Evolutionary conservation across 2,329 filamentous ascomycete species (phyloP).

Genomic region (Talaromyces sp.): DNA sequence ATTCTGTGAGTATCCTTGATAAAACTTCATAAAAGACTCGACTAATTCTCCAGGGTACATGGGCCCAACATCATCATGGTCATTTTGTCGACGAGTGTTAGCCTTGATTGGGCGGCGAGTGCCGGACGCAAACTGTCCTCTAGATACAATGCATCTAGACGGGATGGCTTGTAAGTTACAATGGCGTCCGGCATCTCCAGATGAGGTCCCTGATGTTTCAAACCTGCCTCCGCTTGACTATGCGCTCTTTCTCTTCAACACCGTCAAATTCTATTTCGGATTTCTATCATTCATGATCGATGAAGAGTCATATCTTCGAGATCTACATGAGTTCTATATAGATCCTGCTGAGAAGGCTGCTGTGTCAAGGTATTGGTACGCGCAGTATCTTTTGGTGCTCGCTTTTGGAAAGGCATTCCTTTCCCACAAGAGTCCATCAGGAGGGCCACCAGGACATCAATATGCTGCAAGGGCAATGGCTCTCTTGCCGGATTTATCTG

Average conservation of each 20-base stretch:
- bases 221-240: conserved; percentile 56
- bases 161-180: conserved; percentile 34
- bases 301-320: conserved; percentile 46
- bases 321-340: conserved; percentile 47
- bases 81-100: conserved; percentile 39
- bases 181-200: conserved; percentile 30
- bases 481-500: conserved; percentile 41
- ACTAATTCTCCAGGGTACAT: conserved; percentile 32
- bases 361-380: conserved; percentile 50
- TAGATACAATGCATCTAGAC: conserved; percentile 38
- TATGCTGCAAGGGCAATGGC: conserved; percentile 46
- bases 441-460: conserved; percentile 40
- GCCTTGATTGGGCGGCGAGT: conserved; percentile 36
- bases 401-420: conserved; percentile 61
- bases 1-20: conserved; percentile 28
- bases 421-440: conserved; percentile 34
- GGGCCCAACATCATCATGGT: conserved; percentile 42
- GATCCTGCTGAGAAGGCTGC: conserved; percentile 31
- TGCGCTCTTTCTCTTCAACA: conserved; percentile 57
- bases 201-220: conserved; percentile 34
- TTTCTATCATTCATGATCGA: conserved; percentile 60
- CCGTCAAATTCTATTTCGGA: conserved; percentile 60
- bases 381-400: conserved; percentile 57
- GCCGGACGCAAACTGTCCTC: conserved; percentile 34
- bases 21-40: not conserved